Conservation (phyloP, 2,329 filamentous ascomycete species). For the Grosmannia clavigera region DNA sequence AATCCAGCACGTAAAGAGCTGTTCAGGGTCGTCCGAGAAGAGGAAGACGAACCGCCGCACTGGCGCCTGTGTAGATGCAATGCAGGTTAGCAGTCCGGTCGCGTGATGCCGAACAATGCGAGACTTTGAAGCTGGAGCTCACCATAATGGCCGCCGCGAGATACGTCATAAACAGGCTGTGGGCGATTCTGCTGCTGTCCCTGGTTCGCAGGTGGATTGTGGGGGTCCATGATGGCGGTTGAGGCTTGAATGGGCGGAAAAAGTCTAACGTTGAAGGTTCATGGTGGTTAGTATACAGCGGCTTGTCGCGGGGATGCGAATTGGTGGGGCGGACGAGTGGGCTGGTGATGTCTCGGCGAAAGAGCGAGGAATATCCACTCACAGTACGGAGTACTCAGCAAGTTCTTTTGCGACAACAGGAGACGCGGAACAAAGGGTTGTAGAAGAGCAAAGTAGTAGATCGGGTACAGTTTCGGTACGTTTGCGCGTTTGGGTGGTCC, state of each 20-base stretch:
- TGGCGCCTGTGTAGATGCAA: slow-evolving; percentile 40
- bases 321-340: not conserved
- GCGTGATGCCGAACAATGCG: not conserved
- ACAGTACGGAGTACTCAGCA: not conserved
- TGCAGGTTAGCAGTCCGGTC: slow-evolving; percentile 12
- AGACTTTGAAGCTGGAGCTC: slow-evolving; percentile 17
- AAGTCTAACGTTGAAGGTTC: not conserved
- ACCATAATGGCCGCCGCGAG: slow-evolving; percentile 70
- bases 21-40: not conserved
- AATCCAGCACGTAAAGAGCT: not conserved
- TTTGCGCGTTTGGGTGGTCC: not conserved
- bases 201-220: slow-evolving; percentile 40
- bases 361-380: not conserved
- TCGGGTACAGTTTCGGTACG: not conserved
- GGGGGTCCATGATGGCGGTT: slow-evolving; percentile 37
- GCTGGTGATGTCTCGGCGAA: not conserved
- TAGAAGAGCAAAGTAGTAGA: not conserved
- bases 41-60: slow-evolving; percentile 47
- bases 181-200: slow-evolving; percentile 45
- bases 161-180: slow-evolving; percentile 58
- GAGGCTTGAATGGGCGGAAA: not conserved
- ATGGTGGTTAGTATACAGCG: not conserved
- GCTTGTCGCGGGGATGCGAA: not conserved
- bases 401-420: not conserved
- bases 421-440: not conserved